Evolutionary conservation across 202 grass and related monocot species (phyloP), one percentile per base, ranked within the genome.

Genomic region (Panicum hallii): DNA sequence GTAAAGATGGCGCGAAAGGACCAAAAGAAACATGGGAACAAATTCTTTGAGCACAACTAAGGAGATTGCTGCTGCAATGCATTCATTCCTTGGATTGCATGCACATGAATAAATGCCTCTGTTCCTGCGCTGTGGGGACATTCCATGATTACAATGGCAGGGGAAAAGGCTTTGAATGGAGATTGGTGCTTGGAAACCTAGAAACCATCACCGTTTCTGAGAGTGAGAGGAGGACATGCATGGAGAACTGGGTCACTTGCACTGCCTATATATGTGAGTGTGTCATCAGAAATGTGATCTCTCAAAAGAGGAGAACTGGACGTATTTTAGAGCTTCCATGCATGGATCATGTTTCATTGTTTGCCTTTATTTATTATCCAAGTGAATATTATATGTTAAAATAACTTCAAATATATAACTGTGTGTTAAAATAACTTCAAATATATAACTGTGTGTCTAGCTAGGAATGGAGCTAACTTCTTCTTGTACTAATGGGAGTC

Each of bases 11-110:
- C 69, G 79, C 72, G 54, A 52, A 57, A 70, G 85, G 65, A 70
- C 73, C 38, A 88, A 83, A 88, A 87, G 80, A 89, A 89, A 73
- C 80, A 79, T 81, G 74, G 86, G 76, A 92, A 67, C 68, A 86
- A 79, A 89, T 97, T 97, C 88, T 90, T 90, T 97, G 84, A 92
- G 89, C 88, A 73, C 83, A 88, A 91, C 91, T 85, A 88, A 97
- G 87, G 82, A 93, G 81, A 93, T 93, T 60, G 84, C 75, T 36
- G 50, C 79, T 74, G 63, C 61, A 23, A 23, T 48, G 75, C 75
- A 55, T 78, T 86, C 81, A 70, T 78, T 82, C 65, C 57, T 87
- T 63, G 73, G 67, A 48, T 44, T 79, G 78, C 82, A 83, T 72
- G 64, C 67, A 82, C 56, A 89, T 89, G 70, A 80, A 83, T 73